Evolutionary conservation across 768 basidiomycete genomes (phyloP), one percentile per base, ranked within the genome.

Genomic region (Hygrocybe punicea): DNA sequence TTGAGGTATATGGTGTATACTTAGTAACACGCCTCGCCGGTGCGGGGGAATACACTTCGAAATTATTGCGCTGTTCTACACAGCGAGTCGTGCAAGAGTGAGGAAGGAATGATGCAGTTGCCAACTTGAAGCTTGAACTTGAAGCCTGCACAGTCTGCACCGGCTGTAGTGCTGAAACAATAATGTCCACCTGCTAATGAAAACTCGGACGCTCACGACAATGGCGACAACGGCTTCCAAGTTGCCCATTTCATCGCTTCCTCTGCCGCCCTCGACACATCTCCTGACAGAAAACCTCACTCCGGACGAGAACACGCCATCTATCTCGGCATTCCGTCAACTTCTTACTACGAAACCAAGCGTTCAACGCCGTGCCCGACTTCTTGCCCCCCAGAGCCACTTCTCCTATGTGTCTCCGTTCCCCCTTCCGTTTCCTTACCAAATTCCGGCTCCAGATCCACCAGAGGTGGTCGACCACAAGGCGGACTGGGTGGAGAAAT

Each of bases 331-430:
- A 0, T 89, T 89, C 62, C 76, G 79, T 36, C 71, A 77, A 16
- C 71, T 84, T 9, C 78, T 86, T 53, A 67, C 64, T 6, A 75
- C 65, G 34, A 75, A 69, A 2, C 90, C 91, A 0, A 87, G 84
- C 65, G 59, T 85, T 19, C 89, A 89, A 67, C 83, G 89, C 17
- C 81, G 90, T 54, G 79, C 86, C 36, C 81, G 86, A 13, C 74
- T 90, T 1, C 72, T 89, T 16, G 70, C 79, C 0, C 66, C 76
- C 0, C 68, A 78, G 39, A 80, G 81, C 4, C 92, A 94, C 69
- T 94, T 84, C 71, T 81, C 87, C n/a, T 84, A 86, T 66, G 86
- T 92, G 54, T 80, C 89, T 3, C 95, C 96, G 0, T 81, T 92
- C 60, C 91, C 93, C 8, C 58, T 89, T 0, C 74, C 85, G 2